Evolutionary conservation across 2,329 filamentous ascomycete species (phyloP), one percentile per base, ranked within the genome.

Genomic region (Sordariomycetes sp.): DNA sequence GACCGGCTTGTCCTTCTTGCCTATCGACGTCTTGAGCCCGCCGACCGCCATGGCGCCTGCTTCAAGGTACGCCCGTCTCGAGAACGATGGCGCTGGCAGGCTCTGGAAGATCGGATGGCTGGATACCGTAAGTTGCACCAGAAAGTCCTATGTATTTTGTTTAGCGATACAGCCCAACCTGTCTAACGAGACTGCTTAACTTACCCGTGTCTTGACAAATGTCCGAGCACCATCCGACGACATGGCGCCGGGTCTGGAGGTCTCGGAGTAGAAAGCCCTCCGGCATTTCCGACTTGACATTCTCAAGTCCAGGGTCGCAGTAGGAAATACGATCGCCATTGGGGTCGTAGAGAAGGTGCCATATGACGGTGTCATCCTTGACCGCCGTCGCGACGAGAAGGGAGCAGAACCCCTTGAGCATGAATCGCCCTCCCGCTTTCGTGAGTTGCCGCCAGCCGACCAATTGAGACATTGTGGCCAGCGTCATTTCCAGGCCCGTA

Each of bases 401-500:
- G 12, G 53, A 37, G n/a, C n/a, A 55, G 53, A 55, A 55, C 3
- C 53, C 53, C 37, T 55, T 55, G 10, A 55, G 53, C 12, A 40
- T 22, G 14, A 55, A 18, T 18, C n/a, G 18, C 11, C 25, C 35
- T 5, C 53, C 53, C 11, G 43, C 18, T 11, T 22, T 16, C 18
- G 35, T 34, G 18, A 55, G 28, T 25, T 43, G 53, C 28, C 24
- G n/a, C 53, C 32, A n/a, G 12, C 43, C 18, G 4, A 55, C 37
- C 12, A 55, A 34, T 20, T n/a, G n/a, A 16, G 53, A 32, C 34
- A 28, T 25, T 6, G 24, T 24, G 22, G 12, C 34, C 32, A 55
- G 20, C 16, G 53, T 24, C 28, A 55, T 18, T 6, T 55, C 53
- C 16, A 55, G 53, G 53, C 53, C 53, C 5, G 53, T 40, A 16